A percentile compares a stretch with the other conserved stretches of the same genome.
Conservation (phyloP, 129 eudicot genomes). For the Helianthus tuberosus region DNA sequence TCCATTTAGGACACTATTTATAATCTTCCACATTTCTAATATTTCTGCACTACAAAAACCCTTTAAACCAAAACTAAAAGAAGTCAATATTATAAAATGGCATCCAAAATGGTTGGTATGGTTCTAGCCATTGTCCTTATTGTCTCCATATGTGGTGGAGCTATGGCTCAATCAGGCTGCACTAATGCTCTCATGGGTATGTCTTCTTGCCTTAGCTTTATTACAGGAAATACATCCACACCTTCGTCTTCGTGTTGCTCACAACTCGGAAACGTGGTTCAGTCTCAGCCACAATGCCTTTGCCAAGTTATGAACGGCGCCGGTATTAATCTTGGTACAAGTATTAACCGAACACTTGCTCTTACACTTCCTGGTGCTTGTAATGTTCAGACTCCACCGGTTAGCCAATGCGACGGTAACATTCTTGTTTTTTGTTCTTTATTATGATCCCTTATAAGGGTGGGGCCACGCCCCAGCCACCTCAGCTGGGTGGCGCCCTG, state of each 20-base stretch:
- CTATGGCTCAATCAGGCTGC: constrained; percentile 76
- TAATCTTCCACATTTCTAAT: constrained; percentile 15
- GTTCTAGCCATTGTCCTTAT: constrained; percentile 40
- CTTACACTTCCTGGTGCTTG: constrained; percentile 59
- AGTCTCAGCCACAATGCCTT: constrained; percentile 68
- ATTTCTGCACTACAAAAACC: background rate
- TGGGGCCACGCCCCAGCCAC: background rate
- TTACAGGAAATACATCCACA: constrained; percentile 62
- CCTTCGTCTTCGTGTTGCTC: constrained; percentile 86
- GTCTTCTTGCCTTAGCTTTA: constrained; percentile 65
- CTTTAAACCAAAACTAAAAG: background rate
- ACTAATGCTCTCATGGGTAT: constrained; percentile 59
- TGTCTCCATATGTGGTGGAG: constrained; percentile 42
- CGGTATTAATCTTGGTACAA: constrained; percentile 53
- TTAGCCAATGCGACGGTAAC: constrained; percentile 62
- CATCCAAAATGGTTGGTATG: constrained; percentile 21
- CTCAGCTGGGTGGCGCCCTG: no score
- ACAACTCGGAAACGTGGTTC: constrained; percentile 56
- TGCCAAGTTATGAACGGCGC: constrained; percentile 47
- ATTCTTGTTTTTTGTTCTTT: background rate
- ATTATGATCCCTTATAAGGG: background rate
- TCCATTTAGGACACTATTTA: constrained; percentile 34
- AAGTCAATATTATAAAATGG: constrained; percentile 33
- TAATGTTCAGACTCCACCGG: constrained; percentile 67
- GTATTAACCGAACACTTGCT: constrained; percentile 59